phyloP scores from a whole-genome alignment of 495 filamentous ascomycete genomes.

The Xylaria intraflava region DNA sequence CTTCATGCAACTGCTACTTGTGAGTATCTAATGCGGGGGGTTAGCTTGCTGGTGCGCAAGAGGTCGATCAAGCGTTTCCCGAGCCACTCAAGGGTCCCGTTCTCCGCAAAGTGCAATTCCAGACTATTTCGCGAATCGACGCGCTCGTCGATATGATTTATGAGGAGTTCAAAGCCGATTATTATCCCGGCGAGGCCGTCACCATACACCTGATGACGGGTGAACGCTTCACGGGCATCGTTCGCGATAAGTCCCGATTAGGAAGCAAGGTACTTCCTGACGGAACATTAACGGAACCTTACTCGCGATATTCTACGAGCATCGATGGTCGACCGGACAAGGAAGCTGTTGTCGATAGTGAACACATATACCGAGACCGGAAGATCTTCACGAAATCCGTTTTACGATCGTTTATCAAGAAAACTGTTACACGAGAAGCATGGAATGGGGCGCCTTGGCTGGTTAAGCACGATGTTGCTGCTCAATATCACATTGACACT shows the following conservation, averaged over 20 bases:
- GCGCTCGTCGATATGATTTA: constrained; percentile 61
- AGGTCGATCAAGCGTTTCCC: constrained; percentile 86
- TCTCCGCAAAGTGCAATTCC: constrained; percentile 83
- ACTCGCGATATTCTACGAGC: constrained; percentile 74
- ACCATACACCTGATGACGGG: constrained; percentile 63
- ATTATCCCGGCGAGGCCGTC: constrained; percentile 86
- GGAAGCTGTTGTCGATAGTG: constrained; percentile 72
- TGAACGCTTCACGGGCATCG: constrained; percentile 66
- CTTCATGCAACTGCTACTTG: background rate
- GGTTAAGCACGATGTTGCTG: constrained; percentile 80
- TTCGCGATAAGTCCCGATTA: constrained; percentile 83
- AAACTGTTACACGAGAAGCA: constrained; percentile 81
- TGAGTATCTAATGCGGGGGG: constrained; percentile 15
- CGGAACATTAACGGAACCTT: constrained; percentile 58
- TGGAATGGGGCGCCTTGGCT: constrained; percentile 96
- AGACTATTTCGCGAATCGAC: constrained; percentile 84
- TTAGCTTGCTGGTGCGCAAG: constrained; percentile 78
- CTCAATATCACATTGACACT: constrained; percentile 74
- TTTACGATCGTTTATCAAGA: constrained; percentile 88
- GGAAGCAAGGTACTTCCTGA: constrained; percentile 51
- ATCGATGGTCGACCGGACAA: constrained; percentile 61
- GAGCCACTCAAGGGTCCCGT: constrained; percentile 88
- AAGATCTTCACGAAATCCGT: constrained; percentile 95
- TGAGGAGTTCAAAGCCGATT: constrained; percentile 87
- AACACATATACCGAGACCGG: constrained; percentile 78